phyloP scores from a whole-genome alignment of 2,329 filamentous ascomycete species.

The Septoria petroselini region DNA sequence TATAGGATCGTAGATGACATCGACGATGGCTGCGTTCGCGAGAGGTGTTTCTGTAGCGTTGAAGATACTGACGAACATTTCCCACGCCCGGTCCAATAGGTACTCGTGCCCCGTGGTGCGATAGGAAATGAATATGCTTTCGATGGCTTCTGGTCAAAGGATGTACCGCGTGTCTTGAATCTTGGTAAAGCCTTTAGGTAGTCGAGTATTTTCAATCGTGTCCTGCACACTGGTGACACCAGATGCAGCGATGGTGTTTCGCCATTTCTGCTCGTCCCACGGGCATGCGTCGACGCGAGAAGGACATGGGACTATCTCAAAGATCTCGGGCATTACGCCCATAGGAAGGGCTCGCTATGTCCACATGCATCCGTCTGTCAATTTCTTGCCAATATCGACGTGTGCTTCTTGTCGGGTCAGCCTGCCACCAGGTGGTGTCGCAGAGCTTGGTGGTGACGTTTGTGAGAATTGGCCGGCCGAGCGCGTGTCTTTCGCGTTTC shows the following conservation, averaged over 20 bases:
- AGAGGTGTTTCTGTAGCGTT: slow-evolving; percentile 44
- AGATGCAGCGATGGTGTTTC: slow-evolving; percentile 36
- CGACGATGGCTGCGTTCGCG: slow-evolving; percentile 47
- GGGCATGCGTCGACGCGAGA: slow-evolving; percentile 43
- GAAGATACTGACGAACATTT: slow-evolving; percentile 50
- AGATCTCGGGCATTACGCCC: slow-evolving; percentile 62
- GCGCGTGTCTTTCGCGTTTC: slow-evolving; percentile 7
- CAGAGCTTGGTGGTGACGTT: too few species aligned
- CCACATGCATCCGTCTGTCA: slow-evolving; percentile 63
- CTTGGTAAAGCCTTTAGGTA: slow-evolving; percentile 46
- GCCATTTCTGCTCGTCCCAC: slow-evolving; percentile 56
- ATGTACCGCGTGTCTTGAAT: slow-evolving; percentile 48
- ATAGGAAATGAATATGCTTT: slow-evolving; percentile 61
- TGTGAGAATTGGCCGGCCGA: too few species aligned
- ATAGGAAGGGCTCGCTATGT: slow-evolving; percentile 56
- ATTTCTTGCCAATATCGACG: slow-evolving; percentile 54
- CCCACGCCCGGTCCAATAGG: slow-evolving; percentile 48
- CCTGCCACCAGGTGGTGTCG: slow-evolving; percentile 48
- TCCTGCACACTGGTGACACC: slow-evolving; percentile 37
- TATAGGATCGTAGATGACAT: slow-evolving; percentile 42
- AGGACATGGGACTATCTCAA: slow-evolving; percentile 52
- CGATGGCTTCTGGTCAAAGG: slow-evolving; percentile 57
- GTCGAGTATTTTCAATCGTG: slow-evolving; percentile 31
- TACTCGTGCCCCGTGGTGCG: slow-evolving; percentile 55
- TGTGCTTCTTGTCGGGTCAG: slow-evolving; percentile 55